Base-by-base conservation (phyloP, 2,329 filamentous ascomycete genomes). In the Amylocarpus encephaloides region DNA sequence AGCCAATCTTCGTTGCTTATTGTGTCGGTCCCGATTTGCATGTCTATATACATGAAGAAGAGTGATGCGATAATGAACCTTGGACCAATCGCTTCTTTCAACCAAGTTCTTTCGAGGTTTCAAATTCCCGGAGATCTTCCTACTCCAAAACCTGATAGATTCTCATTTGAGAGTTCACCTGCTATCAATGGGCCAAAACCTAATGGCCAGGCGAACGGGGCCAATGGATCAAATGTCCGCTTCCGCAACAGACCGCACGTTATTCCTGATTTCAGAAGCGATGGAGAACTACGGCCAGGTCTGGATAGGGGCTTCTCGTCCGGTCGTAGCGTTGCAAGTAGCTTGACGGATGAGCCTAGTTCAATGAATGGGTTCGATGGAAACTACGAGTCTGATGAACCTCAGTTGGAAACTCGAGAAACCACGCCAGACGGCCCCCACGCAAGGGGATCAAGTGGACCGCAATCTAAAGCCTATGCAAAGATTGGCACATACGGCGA, bases 401-500 rank as follows among this genome's bases (percentile, higher is more conserved):
- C 34, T 32, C 34, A 22, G 32, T 12, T 9, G 5, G 13, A 51
- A 6, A 58, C 59, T 6, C 59, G 61, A 44, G 52, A 51, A 16
- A 59, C 62, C 15, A 47, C 50, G 15, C 41, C 59, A 12, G 60
- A 57, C 29, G 60, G 59, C 10, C 46, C 51, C 19, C 57, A 59
- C 15, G 46, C 48, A 12, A 51, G 45, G 15, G 54, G 53, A 34
- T 35, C 59, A n/a, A 52, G 51, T 42, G 60, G 58, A 1, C 60
- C 61, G 7, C 61, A 58, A 40, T 57, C 58, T 1, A 59, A 56
- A 46, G 56, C 59, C 2, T 41, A 61, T 49, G 55, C 63, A 3
- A 64, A 62, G 46, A 63, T 62, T 45, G 54, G 44, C 16, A 57
- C 61, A 10, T 65, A 66, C 39, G 59, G 50, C 3, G 63, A 67